Evolutionary conservation across 2,329 filamentous ascomycete species (phyloP).

Genomic region (Cladobotryum protrusum): DNA sequence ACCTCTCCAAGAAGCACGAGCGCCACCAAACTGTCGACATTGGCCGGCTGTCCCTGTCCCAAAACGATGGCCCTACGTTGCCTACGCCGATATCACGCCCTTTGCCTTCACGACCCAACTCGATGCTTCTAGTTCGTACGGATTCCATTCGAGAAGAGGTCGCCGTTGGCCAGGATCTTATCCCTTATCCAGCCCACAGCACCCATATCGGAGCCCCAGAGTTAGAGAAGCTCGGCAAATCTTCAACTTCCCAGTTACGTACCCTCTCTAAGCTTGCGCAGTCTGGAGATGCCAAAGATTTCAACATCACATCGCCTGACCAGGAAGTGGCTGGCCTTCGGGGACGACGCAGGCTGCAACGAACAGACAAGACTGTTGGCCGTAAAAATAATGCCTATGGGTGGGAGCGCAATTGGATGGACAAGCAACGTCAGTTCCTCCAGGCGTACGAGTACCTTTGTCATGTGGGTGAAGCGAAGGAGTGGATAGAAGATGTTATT

Average conservation of each 20-base stretch:
- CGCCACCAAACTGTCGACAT: slow-evolving; percentile 62
- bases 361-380: slow-evolving; percentile 50
- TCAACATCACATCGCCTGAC: slow-evolving; percentile 67
- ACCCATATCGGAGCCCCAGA: slow-evolving; percentile 59
- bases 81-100: slow-evolving; percentile 38
- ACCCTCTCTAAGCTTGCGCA: slow-evolving; percentile 80
- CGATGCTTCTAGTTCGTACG: slow-evolving; percentile 53
- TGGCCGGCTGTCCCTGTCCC: slow-evolving; percentile 45
- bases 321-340: slow-evolving; percentile 85
- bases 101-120: slow-evolving; percentile 47
- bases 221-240: slow-evolving; percentile 75
- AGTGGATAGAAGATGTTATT: slow-evolving; percentile 94
- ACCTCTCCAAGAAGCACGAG: slow-evolving; percentile 33
- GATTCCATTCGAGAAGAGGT: slow-evolving; percentile 39
- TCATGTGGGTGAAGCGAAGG: slow-evolving; percentile 97
- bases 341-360: slow-evolving; percentile 76
- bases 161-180: slow-evolving; percentile 25
- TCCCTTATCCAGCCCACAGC: slow-evolving; percentile 28
- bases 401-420: slow-evolving; percentile 96
- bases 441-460: slow-evolving; percentile 98
- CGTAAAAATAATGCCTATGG: slow-evolving; percentile 50
- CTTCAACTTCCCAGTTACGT: slow-evolving; percentile 82
- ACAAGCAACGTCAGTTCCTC: slow-evolving; percentile 92
- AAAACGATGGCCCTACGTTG: slow-evolving; percentile 36
- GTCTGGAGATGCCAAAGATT: slow-evolving; percentile 68